These are phyloP conservation scores for Penicillium verhagenii DNA, from an alignment of 495 filamentous ascomycete genomes.

Conservation along the genomic window DNA sequence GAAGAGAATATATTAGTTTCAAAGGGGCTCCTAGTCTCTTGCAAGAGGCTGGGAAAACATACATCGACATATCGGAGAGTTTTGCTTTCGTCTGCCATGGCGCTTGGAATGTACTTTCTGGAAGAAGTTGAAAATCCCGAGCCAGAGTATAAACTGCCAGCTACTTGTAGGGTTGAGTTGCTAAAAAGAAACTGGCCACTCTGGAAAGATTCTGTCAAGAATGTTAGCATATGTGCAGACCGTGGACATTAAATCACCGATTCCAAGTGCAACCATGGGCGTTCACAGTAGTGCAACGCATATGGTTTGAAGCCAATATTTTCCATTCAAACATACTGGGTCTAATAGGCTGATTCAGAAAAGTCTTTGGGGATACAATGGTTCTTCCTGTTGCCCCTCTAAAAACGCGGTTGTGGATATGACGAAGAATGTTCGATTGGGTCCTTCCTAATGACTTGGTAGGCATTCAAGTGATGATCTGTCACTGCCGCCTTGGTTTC, in stretches of 20 bases:
- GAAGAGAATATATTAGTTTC: constrained; percentile 14
- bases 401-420: background rate
- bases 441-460: background rate
- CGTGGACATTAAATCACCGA: too few species aligned
- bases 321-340: background rate
- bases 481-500: background rate
- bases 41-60: constrained; percentile 5
- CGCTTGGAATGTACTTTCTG: constrained; percentile 4
- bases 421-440: background rate
- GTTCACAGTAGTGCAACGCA: too few species aligned
- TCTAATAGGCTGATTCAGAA: background rate
- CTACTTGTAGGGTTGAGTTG: background rate
- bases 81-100: constrained; percentile 34
- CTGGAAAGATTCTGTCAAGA: background rate
- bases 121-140: constrained; percentile 7
- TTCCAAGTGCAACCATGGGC: too few species aligned
- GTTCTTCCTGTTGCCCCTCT: background rate
- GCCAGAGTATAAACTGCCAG: background rate
- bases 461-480: background rate
- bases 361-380: background rate
- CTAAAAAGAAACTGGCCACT: background rate
- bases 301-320: too few species aligned
- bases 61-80: constrained; percentile 49
- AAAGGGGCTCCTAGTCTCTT: background rate
- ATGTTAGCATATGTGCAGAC: too few species aligned